A percentile compares a stretch with the other conserved stretches of the same genome.
Conservation (phyloP, 768 basidiomycete species). For the Crassisporium funariophilum region DNA sequence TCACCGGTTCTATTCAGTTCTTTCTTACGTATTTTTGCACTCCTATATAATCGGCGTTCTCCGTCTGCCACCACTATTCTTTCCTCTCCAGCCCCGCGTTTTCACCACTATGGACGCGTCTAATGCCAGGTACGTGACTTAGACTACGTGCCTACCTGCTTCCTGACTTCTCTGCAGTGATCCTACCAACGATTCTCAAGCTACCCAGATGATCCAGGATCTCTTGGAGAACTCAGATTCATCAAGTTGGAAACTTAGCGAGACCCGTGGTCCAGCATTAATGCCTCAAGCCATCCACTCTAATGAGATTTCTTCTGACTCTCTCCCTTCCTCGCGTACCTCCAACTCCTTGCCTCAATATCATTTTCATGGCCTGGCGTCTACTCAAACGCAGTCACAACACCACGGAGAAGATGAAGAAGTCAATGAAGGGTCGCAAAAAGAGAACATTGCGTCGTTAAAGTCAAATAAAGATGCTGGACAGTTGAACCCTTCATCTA, state of each 20-base stretch:
- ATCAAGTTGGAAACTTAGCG: constrained; percentile 17
- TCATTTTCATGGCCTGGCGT: constrained; percentile 58
- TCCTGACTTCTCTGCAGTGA: constrained; percentile 4
- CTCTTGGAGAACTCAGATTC: constrained; percentile 34
- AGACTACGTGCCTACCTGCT: constrained; percentile 3
- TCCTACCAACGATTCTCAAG: constrained; percentile 46
- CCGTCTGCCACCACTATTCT: not conserved
- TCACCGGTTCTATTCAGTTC: constrained; percentile 3
- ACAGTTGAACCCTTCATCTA: constrained; percentile 18
- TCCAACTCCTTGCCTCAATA: constrained; percentile 46
- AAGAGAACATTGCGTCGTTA: constrained; percentile 46
- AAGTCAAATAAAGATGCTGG: constrained; percentile 18
- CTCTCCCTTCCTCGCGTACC: constrained; percentile 37
- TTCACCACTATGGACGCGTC: constrained; percentile 35
- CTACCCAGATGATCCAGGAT: constrained; percentile 53
- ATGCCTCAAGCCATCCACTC: constrained; percentile 25
- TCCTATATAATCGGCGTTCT: constrained; percentile 3
- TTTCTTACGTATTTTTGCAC: constrained; percentile 13
- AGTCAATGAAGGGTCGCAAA: constrained; percentile 47
- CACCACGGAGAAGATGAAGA: constrained; percentile 34
- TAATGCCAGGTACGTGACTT: constrained; percentile 38
- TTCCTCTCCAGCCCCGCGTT: not conserved
- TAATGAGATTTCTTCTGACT: constrained; percentile 44
- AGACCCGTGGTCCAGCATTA: constrained; percentile 14
- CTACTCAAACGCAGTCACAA: constrained; percentile 57